Conservation (phyloP, 2,329 filamentous ascomycete genomes). For the Raffaelea albimanens region DNA sequence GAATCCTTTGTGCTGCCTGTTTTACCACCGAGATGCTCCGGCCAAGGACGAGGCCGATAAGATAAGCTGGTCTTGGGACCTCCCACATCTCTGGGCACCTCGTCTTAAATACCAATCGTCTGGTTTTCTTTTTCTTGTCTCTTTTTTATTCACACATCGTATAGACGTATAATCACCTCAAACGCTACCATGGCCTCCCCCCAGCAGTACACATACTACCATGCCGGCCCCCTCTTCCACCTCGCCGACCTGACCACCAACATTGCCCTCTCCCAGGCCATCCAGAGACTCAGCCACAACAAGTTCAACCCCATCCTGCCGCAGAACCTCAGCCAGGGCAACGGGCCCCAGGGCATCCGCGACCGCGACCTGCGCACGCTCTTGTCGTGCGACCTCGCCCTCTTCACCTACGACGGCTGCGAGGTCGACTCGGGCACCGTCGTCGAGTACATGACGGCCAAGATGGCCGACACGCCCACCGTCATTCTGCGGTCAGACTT, state of each 20-base stretch:
- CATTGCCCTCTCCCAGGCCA: not conserved
- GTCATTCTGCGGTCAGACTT: not conserved
- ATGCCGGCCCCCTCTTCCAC: not conserved
- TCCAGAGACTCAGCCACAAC: not conserved
- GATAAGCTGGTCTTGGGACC: no score
- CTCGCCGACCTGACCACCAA: not conserved
- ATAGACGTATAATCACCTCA: no score
- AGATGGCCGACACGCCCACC: not conserved
- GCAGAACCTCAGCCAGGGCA: not conserved
- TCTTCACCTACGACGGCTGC: not conserved
- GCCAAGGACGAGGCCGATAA: no score
- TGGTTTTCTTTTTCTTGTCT: no score
- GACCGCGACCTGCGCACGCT: not conserved
- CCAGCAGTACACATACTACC: not conserved
- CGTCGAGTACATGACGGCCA: not conserved
- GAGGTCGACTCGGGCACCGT: not conserved
- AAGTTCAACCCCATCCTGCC: not conserved
- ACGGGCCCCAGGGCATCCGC: not conserved
- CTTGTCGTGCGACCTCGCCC: not conserved
- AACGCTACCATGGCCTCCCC: not conserved
- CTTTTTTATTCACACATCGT: no score
- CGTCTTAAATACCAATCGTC: no score
- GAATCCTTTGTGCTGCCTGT: no score
- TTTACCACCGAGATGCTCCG: no score
- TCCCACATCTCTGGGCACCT: no score